Evolutionary conservation across 2,329 filamentous ascomycete species (phyloP), one percentile per base, ranked within the genome.

Genomic region (Exophiala mesophila): DNA sequence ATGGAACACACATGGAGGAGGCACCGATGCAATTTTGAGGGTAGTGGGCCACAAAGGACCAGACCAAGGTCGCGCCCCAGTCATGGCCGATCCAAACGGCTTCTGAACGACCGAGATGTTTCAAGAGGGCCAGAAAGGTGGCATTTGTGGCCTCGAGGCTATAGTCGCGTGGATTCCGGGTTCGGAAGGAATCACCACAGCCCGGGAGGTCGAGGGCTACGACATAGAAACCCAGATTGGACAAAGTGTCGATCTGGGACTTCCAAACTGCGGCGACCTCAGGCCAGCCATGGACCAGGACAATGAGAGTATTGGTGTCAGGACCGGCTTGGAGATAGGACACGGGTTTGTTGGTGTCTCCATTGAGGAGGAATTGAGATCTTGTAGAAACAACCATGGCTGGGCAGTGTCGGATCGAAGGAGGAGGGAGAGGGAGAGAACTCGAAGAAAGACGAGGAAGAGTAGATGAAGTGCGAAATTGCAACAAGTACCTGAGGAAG

Each of bases 221-320:
- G 37, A 67, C 60, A 23, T 66, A 63, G 54, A 70, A 62, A 37
- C 63, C 60, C 3, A 63, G 57, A 3, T 61, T 48, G 13, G 65
- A 59, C 7, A 73, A 60, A 21, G 63, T 52, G 21, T 59, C 59
- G 17, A 70, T 57, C 21, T 72, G 56, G 16, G 63, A 59, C 6
- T 59, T 53, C 71, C 71, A 76, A 17, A 71, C 59, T 1, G 59
- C 56, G 0, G 71, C 68, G 17, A 62, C 55, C 42, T 71, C 70
- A 3, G 73, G 73, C 55, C 68, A 76, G 44, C 73, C 73, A 55
- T 76, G 74, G 12, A 68, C 55, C 15, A 73, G 60, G 6, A 71
- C 41, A 5, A 52, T 5, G 2, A 52, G 37, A 3, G 46, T 36
- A 2, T 43, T 43, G 19, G 40, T 31, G n/a, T 33, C 2, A 8